Evolutionary conservation across 2,329 filamentous ascomycete species (phyloP).

Genomic region (Aschersonia sp.): DNA sequence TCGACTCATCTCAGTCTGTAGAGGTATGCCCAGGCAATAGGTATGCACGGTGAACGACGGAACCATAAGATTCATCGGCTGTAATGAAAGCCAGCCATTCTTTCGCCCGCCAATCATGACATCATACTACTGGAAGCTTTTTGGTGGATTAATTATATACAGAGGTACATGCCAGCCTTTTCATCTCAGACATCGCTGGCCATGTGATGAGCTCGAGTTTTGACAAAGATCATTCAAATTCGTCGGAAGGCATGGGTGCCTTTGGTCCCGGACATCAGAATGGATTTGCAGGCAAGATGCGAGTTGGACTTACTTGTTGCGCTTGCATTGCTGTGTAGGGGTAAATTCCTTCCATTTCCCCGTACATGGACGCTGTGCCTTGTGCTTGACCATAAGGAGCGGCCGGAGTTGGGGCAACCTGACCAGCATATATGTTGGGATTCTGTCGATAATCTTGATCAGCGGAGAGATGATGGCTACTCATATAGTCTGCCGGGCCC

Average conservation of each 20-base stretch:
- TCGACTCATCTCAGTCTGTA: no score
- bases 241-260: conserved; percentile 29
- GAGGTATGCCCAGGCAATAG: no score
- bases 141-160: no score
- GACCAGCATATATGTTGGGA: conserved; percentile 66
- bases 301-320: conserved; percentile 53
- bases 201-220: no score
- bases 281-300: neutral
- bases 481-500: conserved; percentile 47
- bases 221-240: conserved; percentile 22
- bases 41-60: no score
- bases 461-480: conserved; percentile 46
- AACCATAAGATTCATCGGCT: no score
- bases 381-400: conserved; percentile 65
- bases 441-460: conserved; percentile 71
- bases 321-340: conserved; percentile 66
- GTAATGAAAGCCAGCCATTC: no score
- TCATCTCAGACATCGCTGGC: no score
- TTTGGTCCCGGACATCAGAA: conserved; percentile 6
- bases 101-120: no score
- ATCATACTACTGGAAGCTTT: no score
- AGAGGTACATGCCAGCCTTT: no score
- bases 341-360: conserved; percentile 74
- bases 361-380: conserved; percentile 54
- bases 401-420: conserved; percentile 59